phyloP scores from a whole-genome alignment of 768 basidiomycete genomes.

The Hygrocybe punicea region DNA sequence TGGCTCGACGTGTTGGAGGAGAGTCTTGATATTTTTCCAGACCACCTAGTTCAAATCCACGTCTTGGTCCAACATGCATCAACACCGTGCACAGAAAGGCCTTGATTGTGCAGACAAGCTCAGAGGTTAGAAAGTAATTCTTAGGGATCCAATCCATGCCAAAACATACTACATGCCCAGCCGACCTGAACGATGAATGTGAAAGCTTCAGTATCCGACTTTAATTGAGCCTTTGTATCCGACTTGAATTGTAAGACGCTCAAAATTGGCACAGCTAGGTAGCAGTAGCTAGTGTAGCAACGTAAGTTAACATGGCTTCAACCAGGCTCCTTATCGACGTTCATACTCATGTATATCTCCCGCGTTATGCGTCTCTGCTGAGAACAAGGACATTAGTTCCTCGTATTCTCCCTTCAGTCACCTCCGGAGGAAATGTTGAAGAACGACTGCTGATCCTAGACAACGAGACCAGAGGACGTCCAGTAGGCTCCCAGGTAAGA shows the following conservation, averaged over 20 bases:
- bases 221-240: no score
- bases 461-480: slow-evolving; percentile 42
- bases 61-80: no score
- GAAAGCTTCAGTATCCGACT: no score
- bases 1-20: slow-evolving; percentile 65
- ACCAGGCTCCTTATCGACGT: slow-evolving; percentile 63
- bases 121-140: no score
- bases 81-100: no score
- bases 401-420: slow-evolving; percentile 53
- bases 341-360: slow-evolving; percentile 84
- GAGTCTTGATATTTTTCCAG: slow-evolving; percentile 15
- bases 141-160: background rate
- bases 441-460: slow-evolving; percentile 77
- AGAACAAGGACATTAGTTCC: slow-evolving; percentile 63
- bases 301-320: slow-evolving; percentile 22
- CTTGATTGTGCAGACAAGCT: no score
- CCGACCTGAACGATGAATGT: no score
- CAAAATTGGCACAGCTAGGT: no score
- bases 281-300: slow-evolving; percentile 9
- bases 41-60: no score
- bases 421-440: slow-evolving; percentile 47
- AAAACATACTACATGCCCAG: background rate
- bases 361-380: slow-evolving; percentile 69
- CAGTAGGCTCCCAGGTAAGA: background rate
- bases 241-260: no score